Evolutionary conservation across 2,329 filamentous ascomycete genomes (phyloP).

Genomic region (Coleophoma crateriformis): DNA sequence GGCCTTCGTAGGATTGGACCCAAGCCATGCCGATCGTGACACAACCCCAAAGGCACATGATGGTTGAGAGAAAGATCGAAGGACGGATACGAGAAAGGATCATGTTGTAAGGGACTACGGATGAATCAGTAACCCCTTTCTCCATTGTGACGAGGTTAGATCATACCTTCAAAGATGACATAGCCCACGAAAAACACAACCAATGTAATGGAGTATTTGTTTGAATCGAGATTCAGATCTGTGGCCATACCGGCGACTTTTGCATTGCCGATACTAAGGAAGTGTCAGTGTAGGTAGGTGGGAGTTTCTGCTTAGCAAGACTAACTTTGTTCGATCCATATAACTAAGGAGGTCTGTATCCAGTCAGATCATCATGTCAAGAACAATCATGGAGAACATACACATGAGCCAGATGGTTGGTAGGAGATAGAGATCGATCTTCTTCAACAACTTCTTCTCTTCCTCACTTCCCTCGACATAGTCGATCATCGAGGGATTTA

Average conservation of each 20-base stretch:
- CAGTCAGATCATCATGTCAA: neutral
- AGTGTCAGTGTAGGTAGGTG: neutral
- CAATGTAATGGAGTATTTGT: conserved; percentile 43
- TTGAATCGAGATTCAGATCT: conserved; percentile 39
- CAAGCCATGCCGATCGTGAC: conserved; percentile 41
- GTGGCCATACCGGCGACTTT: conserved; percentile 44
- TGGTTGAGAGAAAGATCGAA: conserved; percentile 41
- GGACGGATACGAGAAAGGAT: conserved; percentile 42
- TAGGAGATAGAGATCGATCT: conserved; percentile 3
- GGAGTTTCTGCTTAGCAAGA: neutral
- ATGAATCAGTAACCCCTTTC: no score
- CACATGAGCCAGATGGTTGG: conserved; percentile 1
- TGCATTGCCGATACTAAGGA: conserved; percentile 39
- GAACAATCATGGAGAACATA: neutral
- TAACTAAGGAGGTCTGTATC: neutral
- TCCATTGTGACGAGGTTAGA: no score
- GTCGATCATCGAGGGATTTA: neutral
- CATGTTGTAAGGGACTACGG: conserved; percentile 43
- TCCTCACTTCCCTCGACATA: neutral
- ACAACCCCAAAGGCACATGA: conserved; percentile 42
- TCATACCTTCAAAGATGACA: conserved; percentile 37
- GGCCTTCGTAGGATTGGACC: conserved; percentile 36
- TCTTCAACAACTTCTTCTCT: conserved; percentile 1
- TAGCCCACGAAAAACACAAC: conserved; percentile 50
- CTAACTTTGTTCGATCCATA: conserved; percentile 2